These are phyloP conservation scores for Colletotrichum sp. DNA, from an alignment of 2,329 filamentous ascomycete species.

Conservation along the genomic window DNA sequence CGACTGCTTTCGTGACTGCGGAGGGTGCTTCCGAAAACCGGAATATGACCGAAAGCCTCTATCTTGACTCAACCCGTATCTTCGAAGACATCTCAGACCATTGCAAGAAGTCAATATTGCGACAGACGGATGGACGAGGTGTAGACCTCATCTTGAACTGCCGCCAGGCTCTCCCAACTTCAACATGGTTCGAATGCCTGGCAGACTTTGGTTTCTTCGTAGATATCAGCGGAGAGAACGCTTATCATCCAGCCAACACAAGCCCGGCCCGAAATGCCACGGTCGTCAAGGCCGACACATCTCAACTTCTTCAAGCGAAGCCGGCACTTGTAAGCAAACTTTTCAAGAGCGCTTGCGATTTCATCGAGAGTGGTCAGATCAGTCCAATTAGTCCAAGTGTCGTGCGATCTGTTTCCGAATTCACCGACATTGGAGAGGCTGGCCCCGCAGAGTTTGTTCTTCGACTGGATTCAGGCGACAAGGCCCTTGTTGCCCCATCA, in stretches of 20 bases:
- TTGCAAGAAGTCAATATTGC: conserved; percentile 29
- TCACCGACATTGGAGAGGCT: conserved; percentile 28
- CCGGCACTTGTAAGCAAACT: not conserved
- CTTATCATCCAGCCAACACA: conserved; percentile 25
- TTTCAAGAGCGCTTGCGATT: not conserved
- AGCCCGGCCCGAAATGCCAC: not conserved
- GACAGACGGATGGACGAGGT: conserved; percentile 30
- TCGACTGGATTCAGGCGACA: not conserved
- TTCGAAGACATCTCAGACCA: conserved; percentile 31
- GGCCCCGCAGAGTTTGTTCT: conserved; percentile 32
- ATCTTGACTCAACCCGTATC: conserved; percentile 26
- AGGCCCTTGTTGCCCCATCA: conserved; percentile 15
- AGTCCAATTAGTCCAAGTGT: not conserved
- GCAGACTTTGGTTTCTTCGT: conserved; percentile 35
- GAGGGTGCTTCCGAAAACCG: not conserved
- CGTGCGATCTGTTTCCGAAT: conserved; percentile 18
- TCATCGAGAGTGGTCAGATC: not conserved
- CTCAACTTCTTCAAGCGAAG: not conserved
- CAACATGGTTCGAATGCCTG: conserved; percentile 30
- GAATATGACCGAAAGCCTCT: accelerated
- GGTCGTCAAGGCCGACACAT: not conserved
- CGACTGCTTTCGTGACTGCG: conserved; percentile 34
- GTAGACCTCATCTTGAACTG: conserved; percentile 35
- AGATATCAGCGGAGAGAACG: conserved; percentile 28
- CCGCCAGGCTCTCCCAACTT: conserved; percentile 13